Evolutionary conservation across 108 stramenopile genomes (phyloP).

Genomic region (Nannochloropsis salina): DNA sequence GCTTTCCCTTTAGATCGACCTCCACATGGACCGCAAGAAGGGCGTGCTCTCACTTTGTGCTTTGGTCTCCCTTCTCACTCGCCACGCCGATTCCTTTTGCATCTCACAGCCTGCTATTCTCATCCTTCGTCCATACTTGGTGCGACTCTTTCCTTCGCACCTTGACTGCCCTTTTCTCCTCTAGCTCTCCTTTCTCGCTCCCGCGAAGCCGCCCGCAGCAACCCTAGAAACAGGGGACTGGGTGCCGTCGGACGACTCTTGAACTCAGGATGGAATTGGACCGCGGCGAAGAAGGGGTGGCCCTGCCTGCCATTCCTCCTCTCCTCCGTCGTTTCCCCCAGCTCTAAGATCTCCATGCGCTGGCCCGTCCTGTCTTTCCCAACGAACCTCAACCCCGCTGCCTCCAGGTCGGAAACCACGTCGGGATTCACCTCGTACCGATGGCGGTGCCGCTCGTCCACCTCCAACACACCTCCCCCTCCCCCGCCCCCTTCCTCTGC

Average conservation of each 20-base stretch:
- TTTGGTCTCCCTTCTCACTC: no score
- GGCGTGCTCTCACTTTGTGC: no score
- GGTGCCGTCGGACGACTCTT: conserved; percentile 86
- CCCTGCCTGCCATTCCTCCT: not conserved
- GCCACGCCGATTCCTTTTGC: no score
- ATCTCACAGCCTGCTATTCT: no score
- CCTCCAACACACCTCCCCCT: conserved; percentile 32
- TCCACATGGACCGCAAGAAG: no score
- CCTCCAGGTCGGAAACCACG: conserved; percentile 71
- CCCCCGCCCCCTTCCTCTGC: not conserved
- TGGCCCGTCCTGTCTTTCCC: conserved; percentile 52
- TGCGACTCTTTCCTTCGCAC: no score
- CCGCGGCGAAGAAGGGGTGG: conserved; percentile 59
- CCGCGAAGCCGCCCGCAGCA: conserved; percentile 68
- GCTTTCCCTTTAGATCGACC: no score
- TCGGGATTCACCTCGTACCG: conserved; percentile 99
- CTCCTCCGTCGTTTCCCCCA: conserved; percentile 29
- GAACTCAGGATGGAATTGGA: conserved; percentile 99
- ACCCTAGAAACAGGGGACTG: conserved; percentile 89
- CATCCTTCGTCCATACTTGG: no score
- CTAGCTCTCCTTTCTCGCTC: conserved; percentile 27
- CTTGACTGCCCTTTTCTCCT: not conserved
- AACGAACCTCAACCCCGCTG: conserved; percentile 83
- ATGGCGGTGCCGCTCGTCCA: conserved; percentile 91
- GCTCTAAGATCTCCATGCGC: conserved; percentile 68